Base-by-base conservation (phyloP, 768 basidiomycete genomes). In the Zangia roseola region DNA sequence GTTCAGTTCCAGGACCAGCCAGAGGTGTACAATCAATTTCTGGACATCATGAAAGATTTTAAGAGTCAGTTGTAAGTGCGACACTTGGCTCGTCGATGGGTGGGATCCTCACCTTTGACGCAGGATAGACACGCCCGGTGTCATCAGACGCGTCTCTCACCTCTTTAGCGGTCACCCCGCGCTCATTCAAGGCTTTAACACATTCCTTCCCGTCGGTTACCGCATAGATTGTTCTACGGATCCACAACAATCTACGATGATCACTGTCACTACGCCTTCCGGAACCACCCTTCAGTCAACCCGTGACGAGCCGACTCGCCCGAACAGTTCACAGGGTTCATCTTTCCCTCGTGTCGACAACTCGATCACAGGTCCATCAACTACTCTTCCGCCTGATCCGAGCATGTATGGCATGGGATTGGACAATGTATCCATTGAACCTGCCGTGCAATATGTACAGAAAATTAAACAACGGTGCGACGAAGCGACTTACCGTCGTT, bases 181-280 rank as follows among this genome's bases (percentile, higher is more conserved):
- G 6, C 86, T 99, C 52, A 97, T 99, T 39, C 92, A 95, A 68
- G 94, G 94, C 10, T 99, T 99, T 79, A 98, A 97, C 71, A 97
- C 94, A 0, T 99, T 98, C 71, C 79, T 99, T 10, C 95, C 95
- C 4, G 78, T 82, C 19, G 95, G 95, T 14, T 99, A 97, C 64
- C 85, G 90, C 40, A 97, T 99, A 66, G 92, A 95, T 56, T 86
- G 84, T 57, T 78, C 78, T 13, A 72, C 71, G 26, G 84, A 88
- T 58, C 69, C 78, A n/a, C 73, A 78, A n/a, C 80, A 85, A 48
- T 70, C 77, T 28, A 77, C 80, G 28, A 74, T 77, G 56, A 88
- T 91, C 61, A 89, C 84, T 1, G 88, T 91, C 28, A 89, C 86
- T 0, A 89, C 88, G 0, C 88, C 88, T 2, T 74, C 77, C 1